Evolutionary conservation across 2,329 filamentous ascomycete species (phyloP).

Genomic region (Balansia obtecta): DNA sequence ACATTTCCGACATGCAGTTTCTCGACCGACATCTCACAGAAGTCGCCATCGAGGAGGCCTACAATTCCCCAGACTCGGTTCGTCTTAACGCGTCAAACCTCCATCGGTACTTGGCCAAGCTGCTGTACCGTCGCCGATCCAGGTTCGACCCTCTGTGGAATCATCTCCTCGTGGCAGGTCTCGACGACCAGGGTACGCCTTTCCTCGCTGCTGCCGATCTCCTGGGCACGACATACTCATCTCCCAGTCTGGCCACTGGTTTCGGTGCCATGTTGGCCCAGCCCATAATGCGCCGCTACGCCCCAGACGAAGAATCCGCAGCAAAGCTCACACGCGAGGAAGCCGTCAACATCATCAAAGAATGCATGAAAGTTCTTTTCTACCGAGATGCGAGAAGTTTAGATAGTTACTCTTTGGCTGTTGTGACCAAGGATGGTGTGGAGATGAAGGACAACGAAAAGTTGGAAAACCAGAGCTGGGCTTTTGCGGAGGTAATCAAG

Average conservation of each 20-base stretch:
- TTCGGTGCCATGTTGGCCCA: slow-evolving; percentile 89
- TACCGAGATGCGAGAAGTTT: slow-evolving; percentile 91
- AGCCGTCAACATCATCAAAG: slow-evolving; percentile 69
- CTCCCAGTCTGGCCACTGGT: slow-evolving; percentile 82
- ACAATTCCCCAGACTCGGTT: slow-evolving; percentile 36
- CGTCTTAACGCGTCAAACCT: slow-evolving; percentile 82
- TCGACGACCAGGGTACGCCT: slow-evolving; percentile 67
- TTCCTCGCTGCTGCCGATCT: slow-evolving; percentile 90
- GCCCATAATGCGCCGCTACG: slow-evolving; percentile 74
- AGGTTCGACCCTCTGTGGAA: slow-evolving; percentile 99
- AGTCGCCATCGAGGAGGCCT: slow-evolving; percentile 81
- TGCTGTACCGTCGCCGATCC: slow-evolving; percentile 87
- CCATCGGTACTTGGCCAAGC: slow-evolving; percentile 91
- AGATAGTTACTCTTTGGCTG: slow-evolving; percentile 82
- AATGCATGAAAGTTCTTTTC: slow-evolving; percentile 97
- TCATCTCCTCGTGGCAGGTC: slow-evolving; percentile 77
- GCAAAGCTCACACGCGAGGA: slow-evolving; percentile 61
- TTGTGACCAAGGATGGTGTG: slow-evolving; percentile 81
- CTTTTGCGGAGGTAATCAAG: slow-evolving; percentile 87
- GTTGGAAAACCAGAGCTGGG: slow-evolving; percentile 94
- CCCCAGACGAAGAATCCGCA: slow-evolving; percentile 72
- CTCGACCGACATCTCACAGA: slow-evolving; percentile 82
- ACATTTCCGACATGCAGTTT: slow-evolving; percentile 99
- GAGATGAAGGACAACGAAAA: slow-evolving; percentile 74
- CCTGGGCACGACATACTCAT: slow-evolving; percentile 80